phyloP scores from a whole-genome alignment of 345 rosid genomes.

The Draba incana region DNA sequence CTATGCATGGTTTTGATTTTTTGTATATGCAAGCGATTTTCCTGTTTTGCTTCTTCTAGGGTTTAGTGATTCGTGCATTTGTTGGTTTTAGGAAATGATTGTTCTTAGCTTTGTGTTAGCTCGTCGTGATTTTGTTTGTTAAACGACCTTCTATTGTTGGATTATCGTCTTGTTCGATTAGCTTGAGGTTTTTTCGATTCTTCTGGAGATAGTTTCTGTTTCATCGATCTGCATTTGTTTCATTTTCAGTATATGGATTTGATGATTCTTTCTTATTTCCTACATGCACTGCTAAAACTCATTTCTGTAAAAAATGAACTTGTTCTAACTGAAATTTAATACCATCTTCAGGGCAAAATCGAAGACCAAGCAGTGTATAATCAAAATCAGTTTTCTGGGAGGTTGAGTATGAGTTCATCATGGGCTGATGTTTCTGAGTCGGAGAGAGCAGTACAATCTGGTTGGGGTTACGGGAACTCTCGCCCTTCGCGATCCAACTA shows the following conservation, averaged over 20 bases:
- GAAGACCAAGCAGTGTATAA: constrained; percentile 16
- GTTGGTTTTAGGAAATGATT: neutral
- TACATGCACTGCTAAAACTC: constrained; percentile 36
- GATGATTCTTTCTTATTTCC: constrained; percentile 6
- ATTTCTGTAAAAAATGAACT: constrained; percentile 16
- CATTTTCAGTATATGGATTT: constrained; percentile 18
- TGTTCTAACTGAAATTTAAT: constrained; percentile 21
- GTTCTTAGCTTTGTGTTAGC: constrained; percentile 28
- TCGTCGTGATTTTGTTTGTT: constrained; percentile 30
- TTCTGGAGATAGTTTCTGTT: constrained; percentile 11
- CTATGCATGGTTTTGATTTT: constrained; percentile 40
- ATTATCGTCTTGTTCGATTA: constrained; percentile 23
- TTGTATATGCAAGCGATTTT: constrained; percentile 23
- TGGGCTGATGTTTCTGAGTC: constrained; percentile 97
- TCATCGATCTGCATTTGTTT: constrained; percentile 25
- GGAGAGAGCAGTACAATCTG: constrained; percentile 54
- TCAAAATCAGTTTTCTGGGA: neutral
- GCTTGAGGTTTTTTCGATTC: constrained; percentile 21
- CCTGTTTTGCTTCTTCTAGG: constrained; percentile 38
- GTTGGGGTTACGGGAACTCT: constrained; percentile 41
- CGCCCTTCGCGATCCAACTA: constrained; percentile 55
- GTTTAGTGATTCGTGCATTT: constrained; percentile 41
- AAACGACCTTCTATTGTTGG: constrained; percentile 17
- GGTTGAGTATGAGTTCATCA: constrained; percentile 58
- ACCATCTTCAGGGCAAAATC: constrained; percentile 25